Percentiles rank a stretch among this genome's conserved stretches.
phyloP scores from a whole-genome alignment of 768 basidiomycete species.

The Hemileccinum rubropunctum region DNA sequence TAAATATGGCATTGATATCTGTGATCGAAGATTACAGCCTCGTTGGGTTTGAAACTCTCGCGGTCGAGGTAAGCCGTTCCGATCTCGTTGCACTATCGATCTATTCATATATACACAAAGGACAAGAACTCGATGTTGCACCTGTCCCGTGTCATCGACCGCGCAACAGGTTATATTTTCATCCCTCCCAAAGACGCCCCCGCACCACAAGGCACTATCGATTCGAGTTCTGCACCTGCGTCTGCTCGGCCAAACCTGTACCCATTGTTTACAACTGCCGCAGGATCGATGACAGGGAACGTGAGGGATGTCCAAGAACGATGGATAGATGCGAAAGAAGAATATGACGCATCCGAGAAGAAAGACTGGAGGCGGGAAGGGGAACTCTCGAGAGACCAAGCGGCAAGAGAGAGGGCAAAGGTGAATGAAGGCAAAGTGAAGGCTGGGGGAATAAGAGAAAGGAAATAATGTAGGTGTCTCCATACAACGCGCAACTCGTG shows the following conservation, averaged over 20 bases:
- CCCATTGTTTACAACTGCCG: slow-evolving; percentile 65
- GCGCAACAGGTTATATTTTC: slow-evolving; percentile 90
- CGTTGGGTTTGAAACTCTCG: slow-evolving; percentile 95
- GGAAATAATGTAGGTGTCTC: slow-evolving; percentile 21
- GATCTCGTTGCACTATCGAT: neutral
- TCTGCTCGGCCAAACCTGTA: slow-evolving; percentile 60
- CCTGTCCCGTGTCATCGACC: slow-evolving; percentile 79
- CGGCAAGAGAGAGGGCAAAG: slow-evolving; percentile 14
- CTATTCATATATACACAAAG: slow-evolving; percentile 37
- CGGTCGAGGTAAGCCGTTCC: slow-evolving; percentile 71
- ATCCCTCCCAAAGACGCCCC: slow-evolving; percentile 50
- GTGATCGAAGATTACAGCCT: slow-evolving; percentile 92
- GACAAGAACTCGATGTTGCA: slow-evolving; percentile 96
- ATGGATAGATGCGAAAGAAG: slow-evolving; percentile 85
- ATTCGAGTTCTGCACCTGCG: slow-evolving; percentile 31
- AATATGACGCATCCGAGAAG: slow-evolving; percentile 80
- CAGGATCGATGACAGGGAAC: slow-evolving; percentile 49
- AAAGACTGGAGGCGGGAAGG: slow-evolving; percentile 77
- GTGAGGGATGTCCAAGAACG: slow-evolving; percentile 86
- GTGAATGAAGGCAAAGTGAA: slow-evolving; percentile 2
- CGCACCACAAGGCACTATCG: slow-evolving; percentile 32
- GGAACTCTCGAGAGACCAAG: slow-evolving; percentile 35
- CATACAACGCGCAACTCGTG: neutral
- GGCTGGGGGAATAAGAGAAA: slow-evolving; percentile 25
- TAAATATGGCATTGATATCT: slow-evolving; percentile 90